These are phyloP conservation scores for Penicillium paneum DNA, from an alignment of 2,329 filamentous ascomycete genomes.

Conservation along the genomic window DNA sequence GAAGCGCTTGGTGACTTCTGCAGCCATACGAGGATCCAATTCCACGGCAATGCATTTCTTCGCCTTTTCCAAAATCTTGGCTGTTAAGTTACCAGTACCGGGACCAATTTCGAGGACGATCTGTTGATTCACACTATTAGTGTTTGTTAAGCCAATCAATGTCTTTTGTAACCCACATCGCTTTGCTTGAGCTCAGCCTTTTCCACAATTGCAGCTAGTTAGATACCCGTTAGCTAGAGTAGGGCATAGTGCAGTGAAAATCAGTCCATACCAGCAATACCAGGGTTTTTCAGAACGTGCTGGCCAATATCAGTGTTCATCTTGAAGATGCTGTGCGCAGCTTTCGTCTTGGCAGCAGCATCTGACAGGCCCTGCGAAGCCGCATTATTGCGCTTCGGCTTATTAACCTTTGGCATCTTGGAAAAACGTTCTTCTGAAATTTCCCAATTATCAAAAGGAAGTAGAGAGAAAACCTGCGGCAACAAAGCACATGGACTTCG, in stretches of 20 bases:
- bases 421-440: constrained; percentile 5
- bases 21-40: constrained; percentile 93
- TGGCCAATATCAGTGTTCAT: constrained; percentile 90
- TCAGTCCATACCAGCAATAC: constrained; percentile 62
- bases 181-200: constrained; percentile 90
- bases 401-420: constrained; percentile 54
- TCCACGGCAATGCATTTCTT: constrained; percentile 84
- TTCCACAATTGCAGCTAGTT: constrained; percentile 58
- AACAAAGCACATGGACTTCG: background rate
- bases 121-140: constrained; percentile 34
- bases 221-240: background rate
- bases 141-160: background rate
- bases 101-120: constrained; percentile 89
- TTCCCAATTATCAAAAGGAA: constrained; percentile 3
- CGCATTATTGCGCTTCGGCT: constrained; percentile 52
- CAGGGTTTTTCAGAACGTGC: constrained; percentile 90
- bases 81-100: constrained; percentile 83
- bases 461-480: background rate
- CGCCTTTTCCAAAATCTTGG: constrained; percentile 81
- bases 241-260: too few relatives aligned
- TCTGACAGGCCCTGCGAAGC: constrained; percentile 40
- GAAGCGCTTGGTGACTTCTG: constrained; percentile 89
- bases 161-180: constrained; percentile 48
- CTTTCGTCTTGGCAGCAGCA: constrained; percentile 48
- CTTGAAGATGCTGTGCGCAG: constrained; percentile 85